Evolutionary conservation across 768 basidiomycete species (phyloP).

Genomic region (Psilocybe tampanensis): DNA sequence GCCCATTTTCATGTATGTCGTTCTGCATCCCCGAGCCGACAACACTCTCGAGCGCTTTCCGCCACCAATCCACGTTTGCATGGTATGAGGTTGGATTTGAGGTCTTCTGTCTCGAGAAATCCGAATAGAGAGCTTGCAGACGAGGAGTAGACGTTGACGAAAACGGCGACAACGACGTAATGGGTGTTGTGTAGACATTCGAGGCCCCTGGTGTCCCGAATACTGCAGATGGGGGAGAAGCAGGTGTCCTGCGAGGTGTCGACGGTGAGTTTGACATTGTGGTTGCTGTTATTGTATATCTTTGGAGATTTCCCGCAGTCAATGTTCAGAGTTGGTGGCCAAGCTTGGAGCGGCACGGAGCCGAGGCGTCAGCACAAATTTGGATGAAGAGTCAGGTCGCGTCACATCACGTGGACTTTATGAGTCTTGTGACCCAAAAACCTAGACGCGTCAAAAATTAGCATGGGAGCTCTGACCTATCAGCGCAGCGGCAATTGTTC

Average conservation of each 20-base stretch:
- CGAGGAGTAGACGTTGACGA: constrained; percentile 51
- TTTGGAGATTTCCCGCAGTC: neutral
- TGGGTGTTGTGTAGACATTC: constrained; percentile 12
- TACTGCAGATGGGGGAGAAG: neutral
- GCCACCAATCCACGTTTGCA: constrained; percentile 91
- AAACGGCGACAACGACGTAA: constrained; percentile 46
- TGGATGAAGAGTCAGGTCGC: neutral
- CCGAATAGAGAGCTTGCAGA: constrained; percentile 84
- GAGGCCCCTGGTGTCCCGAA: constrained; percentile 14
- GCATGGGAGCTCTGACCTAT: too few species aligned
- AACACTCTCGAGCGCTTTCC: constrained; percentile 59
- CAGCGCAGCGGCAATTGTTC: too few species aligned
- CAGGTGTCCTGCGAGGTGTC: neutral
- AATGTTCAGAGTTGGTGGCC: neutral
- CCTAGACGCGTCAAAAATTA: too few species aligned
- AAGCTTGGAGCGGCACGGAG: neutral
- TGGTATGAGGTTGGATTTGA: constrained; percentile 84
- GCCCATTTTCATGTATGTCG: neutral
- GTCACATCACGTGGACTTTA: constrained; percentile 12
- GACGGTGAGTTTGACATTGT: neutral
- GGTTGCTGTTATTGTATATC: neutral
- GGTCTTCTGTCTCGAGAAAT: constrained; percentile 79
- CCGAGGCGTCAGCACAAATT: neutral
- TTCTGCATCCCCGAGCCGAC: constrained; percentile 60
- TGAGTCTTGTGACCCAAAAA: neutral